These are phyloP conservation scores for Backusella tuberculispora DNA, from an alignment of 192 early-diverging fungal genomes.

Conservation along the genomic window DNA sequence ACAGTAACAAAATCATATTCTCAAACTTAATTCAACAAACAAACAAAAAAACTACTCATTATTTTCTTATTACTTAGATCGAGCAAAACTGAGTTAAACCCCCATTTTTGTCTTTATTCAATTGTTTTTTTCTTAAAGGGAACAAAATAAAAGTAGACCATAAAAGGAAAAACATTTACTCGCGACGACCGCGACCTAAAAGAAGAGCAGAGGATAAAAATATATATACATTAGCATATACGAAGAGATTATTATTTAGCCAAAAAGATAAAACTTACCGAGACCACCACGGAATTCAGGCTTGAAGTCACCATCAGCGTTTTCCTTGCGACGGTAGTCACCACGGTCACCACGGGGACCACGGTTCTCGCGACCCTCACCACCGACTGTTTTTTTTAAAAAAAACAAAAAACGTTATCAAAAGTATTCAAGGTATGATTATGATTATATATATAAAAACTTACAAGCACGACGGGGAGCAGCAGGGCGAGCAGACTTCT, in stretches of 20 bases:
- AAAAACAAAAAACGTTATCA: background rate
- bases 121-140: background rate
- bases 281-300: slow-evolving; percentile 97
- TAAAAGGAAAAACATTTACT: slow-evolving; percentile 25
- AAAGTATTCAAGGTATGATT: background rate
- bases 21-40: too few relatives aligned
- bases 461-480: slow-evolving; percentile 74
- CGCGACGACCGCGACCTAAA: slow-evolving; percentile 33
- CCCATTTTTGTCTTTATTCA: background rate
- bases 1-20: too few relatives aligned
- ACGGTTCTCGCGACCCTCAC: slow-evolving; percentile 64
- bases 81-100: slow-evolving; percentile 13
- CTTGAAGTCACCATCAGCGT: slow-evolving; percentile 89
- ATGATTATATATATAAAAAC: slow-evolving; percentile 13
- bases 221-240: background rate
- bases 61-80: background rate
- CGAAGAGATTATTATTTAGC: background rate
- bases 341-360: slow-evolving; percentile 78
- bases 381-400: slow-evolving; percentile 54
- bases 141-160: background rate
- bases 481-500: slow-evolving; percentile 87
- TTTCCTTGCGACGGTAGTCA: slow-evolving; percentile 95
- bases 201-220: background rate
- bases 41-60: too few relatives aligned
- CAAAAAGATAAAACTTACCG: slow-evolving; percentile 44